Conservation (phyloP, 257 asterid genomes). For the Striga asiatica region DNA sequence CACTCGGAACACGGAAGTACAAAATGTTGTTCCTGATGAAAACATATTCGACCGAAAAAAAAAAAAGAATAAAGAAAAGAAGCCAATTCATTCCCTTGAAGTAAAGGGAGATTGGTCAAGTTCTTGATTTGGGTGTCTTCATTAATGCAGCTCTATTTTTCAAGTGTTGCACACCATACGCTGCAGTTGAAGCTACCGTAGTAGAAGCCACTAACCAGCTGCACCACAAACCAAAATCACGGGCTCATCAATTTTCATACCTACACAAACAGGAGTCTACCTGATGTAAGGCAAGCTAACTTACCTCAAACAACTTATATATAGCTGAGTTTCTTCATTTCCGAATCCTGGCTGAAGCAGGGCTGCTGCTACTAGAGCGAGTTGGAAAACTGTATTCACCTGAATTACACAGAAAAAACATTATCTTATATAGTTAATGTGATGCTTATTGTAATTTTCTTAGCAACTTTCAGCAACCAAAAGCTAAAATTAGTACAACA, state of each 20-base stretch:
- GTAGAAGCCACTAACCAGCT: conserved; percentile 88
- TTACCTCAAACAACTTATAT: conserved; percentile 59
- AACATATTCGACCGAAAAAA: not conserved
- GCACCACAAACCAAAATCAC: conserved; percentile 24
- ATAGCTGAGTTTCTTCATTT: conserved; percentile 52
- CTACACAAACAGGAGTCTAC: not conserved
- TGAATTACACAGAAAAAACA: conserved; percentile 15
- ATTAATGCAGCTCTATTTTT: conserved; percentile 26
- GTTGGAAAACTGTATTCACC: conserved; percentile 86
- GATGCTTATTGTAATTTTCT: too few relatives aligned
- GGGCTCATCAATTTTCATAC: not conserved
- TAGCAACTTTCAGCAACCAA: too few relatives aligned
- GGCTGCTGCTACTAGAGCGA: conserved; percentile 78
- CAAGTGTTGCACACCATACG: conserved; percentile 76
- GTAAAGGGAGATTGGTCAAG: not conserved
- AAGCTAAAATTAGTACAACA: too few relatives aligned
- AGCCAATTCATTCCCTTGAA: not conserved
- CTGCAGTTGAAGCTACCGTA: conserved; percentile 64
- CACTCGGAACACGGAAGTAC: too few relatives aligned
- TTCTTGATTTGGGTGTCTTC: conserved; percentile 5
- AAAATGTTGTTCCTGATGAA: too few relatives aligned
- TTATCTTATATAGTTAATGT: not conserved
- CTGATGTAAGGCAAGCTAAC: not conserved
- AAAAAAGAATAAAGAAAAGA: not conserved
- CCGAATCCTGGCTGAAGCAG: conserved; percentile 93